Conservation (phyloP, 495 filamentous ascomycete genomes). For the Talaromyces borbonicus region DNA sequence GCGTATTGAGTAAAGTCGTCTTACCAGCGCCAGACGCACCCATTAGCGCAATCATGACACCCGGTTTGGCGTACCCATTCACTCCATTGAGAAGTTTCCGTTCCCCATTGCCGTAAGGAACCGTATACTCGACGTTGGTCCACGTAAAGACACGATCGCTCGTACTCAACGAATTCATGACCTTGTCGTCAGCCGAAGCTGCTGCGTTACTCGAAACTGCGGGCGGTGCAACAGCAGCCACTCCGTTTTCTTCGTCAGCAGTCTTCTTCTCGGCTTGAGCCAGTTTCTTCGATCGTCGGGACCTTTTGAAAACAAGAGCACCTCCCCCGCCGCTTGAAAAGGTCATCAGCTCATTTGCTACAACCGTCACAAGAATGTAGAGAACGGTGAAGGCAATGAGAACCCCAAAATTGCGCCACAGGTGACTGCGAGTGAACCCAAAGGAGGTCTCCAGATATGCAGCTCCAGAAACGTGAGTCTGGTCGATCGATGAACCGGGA, state of each 20-base stretch:
- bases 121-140: slow-evolving; percentile 60
- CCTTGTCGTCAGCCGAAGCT: slow-evolving; percentile 32
- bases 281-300: slow-evolving; percentile 45
- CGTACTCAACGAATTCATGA: slow-evolving; percentile 45
- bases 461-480: slow-evolving; percentile 42
- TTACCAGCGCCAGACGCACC: slow-evolving; percentile 81
- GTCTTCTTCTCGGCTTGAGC: slow-evolving; percentile 30
- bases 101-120: slow-evolving; percentile 61
- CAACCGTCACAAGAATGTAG: slow-evolving; percentile 58
- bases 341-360: slow-evolving; percentile 45
- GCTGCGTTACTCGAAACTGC: slow-evolving; percentile 31
- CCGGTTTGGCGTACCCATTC: slow-evolving; percentile 70
- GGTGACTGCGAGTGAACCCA: slow-evolving; percentile 50
- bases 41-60: slow-evolving; percentile 71
- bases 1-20: slow-evolving; percentile 63
- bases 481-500: slow-evolving; percentile 40
- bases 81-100: slow-evolving; percentile 62
- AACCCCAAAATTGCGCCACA: slow-evolving; percentile 79
- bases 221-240: slow-evolving; percentile 16
- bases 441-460: slow-evolving; percentile 48
- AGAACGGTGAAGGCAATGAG: slow-evolving; percentile 58
- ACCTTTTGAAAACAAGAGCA: slow-evolving; percentile 60
- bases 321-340: slow-evolving; percentile 45
- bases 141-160: slow-evolving; percentile 68
- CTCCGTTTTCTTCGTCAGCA: slow-evolving; percentile 38